Conservation (phyloP, 2,329 filamentous ascomycete genomes). For the Microdochium nivale region DNA sequence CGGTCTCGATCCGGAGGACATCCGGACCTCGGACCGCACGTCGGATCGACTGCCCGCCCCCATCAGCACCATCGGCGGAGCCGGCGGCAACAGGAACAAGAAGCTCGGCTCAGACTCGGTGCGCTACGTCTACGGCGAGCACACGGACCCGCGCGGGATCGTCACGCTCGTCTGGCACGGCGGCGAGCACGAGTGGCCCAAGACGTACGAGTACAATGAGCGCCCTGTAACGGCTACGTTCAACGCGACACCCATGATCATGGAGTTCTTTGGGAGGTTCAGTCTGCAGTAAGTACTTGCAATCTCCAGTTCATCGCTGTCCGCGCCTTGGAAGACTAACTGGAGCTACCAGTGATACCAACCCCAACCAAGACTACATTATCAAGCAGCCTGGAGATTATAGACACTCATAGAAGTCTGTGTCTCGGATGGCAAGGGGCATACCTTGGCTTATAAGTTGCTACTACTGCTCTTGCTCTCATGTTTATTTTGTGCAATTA, state of each 20-base stretch:
- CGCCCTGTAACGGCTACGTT: conserved; percentile 2
- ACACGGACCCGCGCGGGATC: not conserved
- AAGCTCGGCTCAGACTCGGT: not conserved
- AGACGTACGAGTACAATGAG: not conserved
- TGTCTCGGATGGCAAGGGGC: no score
- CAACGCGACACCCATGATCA: not conserved
- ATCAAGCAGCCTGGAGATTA: no score
- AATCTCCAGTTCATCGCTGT: not conserved
- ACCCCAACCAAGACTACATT: not conserved
- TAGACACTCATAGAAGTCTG: no score
- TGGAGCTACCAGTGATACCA: not conserved
- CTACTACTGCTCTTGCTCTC: no score
- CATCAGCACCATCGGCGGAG: not conserved
- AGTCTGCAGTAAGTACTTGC: not conserved
- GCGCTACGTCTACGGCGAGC: not conserved
- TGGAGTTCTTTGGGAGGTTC: conserved; percentile 1
- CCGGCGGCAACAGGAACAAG: not conserved
- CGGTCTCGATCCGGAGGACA: conserved; percentile 5
- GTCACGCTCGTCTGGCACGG: not conserved
- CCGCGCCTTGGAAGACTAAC: no score
- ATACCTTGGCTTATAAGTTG: no score
- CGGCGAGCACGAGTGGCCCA: not conserved
- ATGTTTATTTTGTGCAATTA: no score
- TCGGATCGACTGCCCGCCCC: not conserved
- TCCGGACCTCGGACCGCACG: not conserved